Percentiles rank a stretch among this genome's conserved stretches.
Evolutionary conservation across 1,284 basidiomycete genomes (phyloP).

Genomic region (Meira nashicola): DNA sequence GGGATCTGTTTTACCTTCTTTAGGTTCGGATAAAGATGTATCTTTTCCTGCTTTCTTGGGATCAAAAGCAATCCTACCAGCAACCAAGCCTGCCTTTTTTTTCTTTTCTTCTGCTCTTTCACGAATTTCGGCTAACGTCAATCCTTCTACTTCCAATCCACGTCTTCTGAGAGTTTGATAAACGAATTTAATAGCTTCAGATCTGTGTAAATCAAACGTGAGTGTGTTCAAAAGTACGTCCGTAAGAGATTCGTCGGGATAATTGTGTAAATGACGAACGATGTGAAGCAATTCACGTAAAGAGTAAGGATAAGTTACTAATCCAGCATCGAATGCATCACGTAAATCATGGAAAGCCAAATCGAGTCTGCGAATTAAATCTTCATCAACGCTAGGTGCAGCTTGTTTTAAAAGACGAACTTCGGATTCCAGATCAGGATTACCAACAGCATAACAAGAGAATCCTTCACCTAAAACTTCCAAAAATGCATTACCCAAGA

Average conservation of each 20-base stretch:
- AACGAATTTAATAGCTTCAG: conserved; percentile 51
- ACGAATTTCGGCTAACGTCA: conserved; percentile 39
- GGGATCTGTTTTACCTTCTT: conserved; percentile 51
- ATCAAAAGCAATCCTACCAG: conserved; percentile 12
- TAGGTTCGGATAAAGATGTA: conserved; percentile 45
- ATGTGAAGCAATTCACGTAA: conserved; percentile 54
- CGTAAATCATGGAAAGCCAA: conserved; percentile 53
- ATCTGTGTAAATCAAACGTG: conserved; percentile 52
- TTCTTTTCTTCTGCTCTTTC: conserved; percentile 22
- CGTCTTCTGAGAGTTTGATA: conserved; percentile 41
- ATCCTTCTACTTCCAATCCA: conserved; percentile 36
- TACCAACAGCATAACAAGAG: conserved; percentile 48
- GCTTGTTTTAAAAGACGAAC: conserved; percentile 47
- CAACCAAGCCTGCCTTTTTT: conserved; percentile 8
- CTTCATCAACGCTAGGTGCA: conserved; percentile 41
- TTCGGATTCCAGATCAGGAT: conserved; percentile 52
- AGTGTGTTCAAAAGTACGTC: conserved; percentile 53
- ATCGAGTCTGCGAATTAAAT: conserved; percentile 46
- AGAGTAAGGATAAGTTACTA: conserved; percentile 52
- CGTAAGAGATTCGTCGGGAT: conserved; percentile 50
- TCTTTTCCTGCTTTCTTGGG: conserved; percentile 26
- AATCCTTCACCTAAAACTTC: conserved; percentile 53
- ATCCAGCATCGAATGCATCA: conserved; percentile 47
- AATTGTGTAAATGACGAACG: conserved; percentile 52
- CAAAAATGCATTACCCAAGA: conserved; percentile 52